phyloP scores from a whole-genome alignment of 495 filamentous ascomycete species.

The Penicillium macrosclerotiorum region DNA sequence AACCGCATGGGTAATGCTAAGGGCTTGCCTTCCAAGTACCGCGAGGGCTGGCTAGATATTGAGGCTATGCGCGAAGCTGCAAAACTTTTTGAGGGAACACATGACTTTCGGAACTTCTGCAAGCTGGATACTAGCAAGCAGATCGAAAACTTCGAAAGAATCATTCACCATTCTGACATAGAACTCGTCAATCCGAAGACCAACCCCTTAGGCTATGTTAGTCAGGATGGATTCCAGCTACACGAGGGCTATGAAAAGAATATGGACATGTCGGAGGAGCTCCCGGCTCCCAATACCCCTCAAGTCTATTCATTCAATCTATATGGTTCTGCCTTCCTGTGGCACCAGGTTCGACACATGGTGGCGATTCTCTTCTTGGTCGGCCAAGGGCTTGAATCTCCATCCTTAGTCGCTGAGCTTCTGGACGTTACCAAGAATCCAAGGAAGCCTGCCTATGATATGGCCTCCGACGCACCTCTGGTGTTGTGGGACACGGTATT shows the following conservation, averaged over 20 bases:
- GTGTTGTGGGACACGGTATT: constrained; percentile 96
- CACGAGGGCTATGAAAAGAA: constrained; percentile 16
- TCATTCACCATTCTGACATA: constrained; percentile 74
- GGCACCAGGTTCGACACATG: constrained; percentile 97
- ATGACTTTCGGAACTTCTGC: constrained; percentile 98
- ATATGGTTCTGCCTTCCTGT: constrained; percentile 90
- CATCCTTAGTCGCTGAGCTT: constrained; percentile 66
- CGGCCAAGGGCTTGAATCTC: constrained; percentile 83
- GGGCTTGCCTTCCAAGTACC: constrained; percentile 27
- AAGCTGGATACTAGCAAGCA: constrained; percentile 85
- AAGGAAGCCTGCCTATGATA: constrained; percentile 75
- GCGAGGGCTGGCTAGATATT: constrained; percentile 72
- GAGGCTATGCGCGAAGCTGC: constrained; percentile 82
- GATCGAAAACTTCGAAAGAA: constrained; percentile 73
- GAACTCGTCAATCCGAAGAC: constrained; percentile 56
- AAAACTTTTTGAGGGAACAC: constrained; percentile 70
- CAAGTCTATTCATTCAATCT: constrained; percentile 84
- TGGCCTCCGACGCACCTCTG: constrained; percentile 84
- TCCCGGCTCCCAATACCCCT: constrained; percentile 33
- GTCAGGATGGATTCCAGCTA: constrained; percentile 32
- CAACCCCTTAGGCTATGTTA: constrained; percentile 41
- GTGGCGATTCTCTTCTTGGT: constrained; percentile 81
- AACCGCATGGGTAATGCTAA: constrained; percentile 19
- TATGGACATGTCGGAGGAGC: constrained; percentile 18
- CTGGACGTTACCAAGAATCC: constrained; percentile 70